phyloP scores from a whole-genome alignment of 1,284 basidiomycete species.

The Ceraceosorus guamensis region DNA sequence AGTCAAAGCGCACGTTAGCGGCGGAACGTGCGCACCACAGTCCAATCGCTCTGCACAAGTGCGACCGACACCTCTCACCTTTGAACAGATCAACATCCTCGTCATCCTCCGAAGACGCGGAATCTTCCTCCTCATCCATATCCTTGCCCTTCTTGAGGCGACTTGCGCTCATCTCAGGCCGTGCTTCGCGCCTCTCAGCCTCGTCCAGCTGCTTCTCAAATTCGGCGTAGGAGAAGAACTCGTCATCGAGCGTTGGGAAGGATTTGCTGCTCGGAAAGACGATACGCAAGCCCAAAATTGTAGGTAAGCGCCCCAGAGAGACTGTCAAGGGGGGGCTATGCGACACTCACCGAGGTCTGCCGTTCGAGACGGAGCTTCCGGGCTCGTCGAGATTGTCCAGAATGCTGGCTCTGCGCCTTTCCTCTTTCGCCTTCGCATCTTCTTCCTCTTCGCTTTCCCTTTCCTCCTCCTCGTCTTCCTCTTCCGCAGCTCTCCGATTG shows the following conservation, averaged over 20 bases:
- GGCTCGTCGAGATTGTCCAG: conserved; percentile 32
- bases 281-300: too few relatives aligned
- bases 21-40: too few relatives aligned
- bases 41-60: too few relatives aligned
- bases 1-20: too few relatives aligned
- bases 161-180: too few relatives aligned
- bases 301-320: conserved; percentile 9
- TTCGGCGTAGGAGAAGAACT: conserved; percentile 79
- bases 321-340: not conserved
- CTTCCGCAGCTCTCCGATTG: conserved; percentile 5
- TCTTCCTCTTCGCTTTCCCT: conserved; percentile 52
- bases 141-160: conserved; percentile 50
- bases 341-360: not conserved
- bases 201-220: conserved; percentile 84
- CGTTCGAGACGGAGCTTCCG: conserved; percentile 3
- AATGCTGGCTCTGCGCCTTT: conserved; percentile 3
- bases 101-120: conserved; percentile 54
- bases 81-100: conserved; percentile 48
- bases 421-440: conserved; percentile 3
- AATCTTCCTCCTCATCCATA: conserved; percentile 52
- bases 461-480: conserved; percentile 16
- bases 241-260: conserved; percentile 74
- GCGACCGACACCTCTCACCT: conserved; percentile 22
- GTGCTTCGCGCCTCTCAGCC: conserved; percentile 62
- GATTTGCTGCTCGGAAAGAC: conserved; percentile 19